Evolutionary conservation across 148 eudicot species (phyloP), one percentile per base, ranked within the genome.

Genomic region (Nepenthes gracilis): DNA sequence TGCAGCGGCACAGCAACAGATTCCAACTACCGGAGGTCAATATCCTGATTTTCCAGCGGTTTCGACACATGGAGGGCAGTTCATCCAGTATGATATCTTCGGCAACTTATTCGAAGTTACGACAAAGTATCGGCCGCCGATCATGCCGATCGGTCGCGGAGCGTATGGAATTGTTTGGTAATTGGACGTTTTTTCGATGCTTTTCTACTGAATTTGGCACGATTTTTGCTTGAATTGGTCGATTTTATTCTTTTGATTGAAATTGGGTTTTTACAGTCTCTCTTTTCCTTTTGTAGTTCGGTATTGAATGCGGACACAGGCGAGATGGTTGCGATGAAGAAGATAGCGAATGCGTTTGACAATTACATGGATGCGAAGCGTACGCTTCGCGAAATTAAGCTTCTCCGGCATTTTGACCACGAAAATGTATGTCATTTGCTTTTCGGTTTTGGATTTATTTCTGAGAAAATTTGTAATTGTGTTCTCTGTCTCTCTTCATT

Each of bases 121-220:
- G 36, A 36, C 75, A 12, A 93, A 82, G 77, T 93, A 93, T 62
- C 87, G 91, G 8, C 84, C 96, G 51, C 99, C 99, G 36, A 84
- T 93, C 74, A 76, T 79, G 83, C 95, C 95, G 0, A 86, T 93
- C 51, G 99, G 99, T 54, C 96, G 99, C 9, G 99, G 99, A 3
- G 99, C 99, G 57, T 93, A 88, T 33, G 99, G 99, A 57, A 81
- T 93, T 50, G 99, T 93, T 61, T 93, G 99, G 99, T 93, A 85
- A 40, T 43, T 23, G 23, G 23, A 23, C 23, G 23, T 23, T 35
- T 10, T 2, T 33, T 50, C 40, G 2, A 34, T 15, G 1, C 4
- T 36, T 15, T 33, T 23, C 23, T 23, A 23, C 23, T 64, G 55
- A 54, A 7, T 11, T 35, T 53, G 61, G 15, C 12, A 52, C 14